Base-by-base conservation (phyloP, 352 stramenopile species). In the Globisporangium lucens region DNA sequence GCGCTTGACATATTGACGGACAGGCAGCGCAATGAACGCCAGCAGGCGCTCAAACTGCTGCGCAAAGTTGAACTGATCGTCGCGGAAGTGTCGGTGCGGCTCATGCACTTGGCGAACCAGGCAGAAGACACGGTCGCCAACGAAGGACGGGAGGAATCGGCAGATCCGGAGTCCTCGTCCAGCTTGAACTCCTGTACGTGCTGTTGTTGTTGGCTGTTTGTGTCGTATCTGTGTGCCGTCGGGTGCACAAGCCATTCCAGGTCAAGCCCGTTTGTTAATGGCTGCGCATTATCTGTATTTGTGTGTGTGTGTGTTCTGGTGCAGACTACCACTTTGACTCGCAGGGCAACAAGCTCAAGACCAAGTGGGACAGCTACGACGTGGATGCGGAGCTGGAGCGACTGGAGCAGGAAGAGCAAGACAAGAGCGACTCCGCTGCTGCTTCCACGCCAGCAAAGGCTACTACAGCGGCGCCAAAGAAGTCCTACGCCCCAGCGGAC, bases 301-400 rank as follows among this genome's bases (percentile, higher is more conserved):
- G 3, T 33, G 10, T 67, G 46, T 41, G 2, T 24, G 20, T 67
- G 15, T 43, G 30, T 63, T 27, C 30, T 29, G 60, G 15, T 68
- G 36, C 30, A 95, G 87, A 93, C 68, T 95, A 95, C 69, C 87
- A 93, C 61, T 93, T 95, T 35, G 85, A 95, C 69, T 95, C 85
- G 33, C 59, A 91, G 4, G 87, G 87, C 62, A 93, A 91, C 73
- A 95, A 95, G 66, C 80, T 95, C 64, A 92, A 91, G 72, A 93
- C 85, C 33, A 93, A 95, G 66, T 93, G 87, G 87, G 87, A 95
- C 65, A 77, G 69, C 22, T 95, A 90, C 67, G 78, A 95, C 56
- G 85, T 91, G 12, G 87, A 93, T 41, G 87, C 83, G 0, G 87
- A 95, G 71, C 72, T 95, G 4, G 74, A 92, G 38, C 75, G 70